phyloP scores from a whole-genome alignment of 768 basidiomycete genomes.

The Trametes meyenii region DNA sequence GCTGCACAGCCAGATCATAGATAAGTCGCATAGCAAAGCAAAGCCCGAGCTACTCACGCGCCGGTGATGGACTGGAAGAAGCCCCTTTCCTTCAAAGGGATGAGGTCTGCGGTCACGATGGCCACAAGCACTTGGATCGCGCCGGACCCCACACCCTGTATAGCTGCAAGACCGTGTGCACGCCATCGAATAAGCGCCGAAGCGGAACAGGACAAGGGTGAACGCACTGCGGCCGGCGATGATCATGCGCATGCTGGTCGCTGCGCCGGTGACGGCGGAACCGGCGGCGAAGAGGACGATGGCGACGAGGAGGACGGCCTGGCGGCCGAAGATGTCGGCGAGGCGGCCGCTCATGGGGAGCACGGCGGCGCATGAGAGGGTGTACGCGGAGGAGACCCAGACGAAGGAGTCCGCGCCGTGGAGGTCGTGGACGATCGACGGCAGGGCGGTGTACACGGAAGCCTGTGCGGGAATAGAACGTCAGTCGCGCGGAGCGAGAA shows the following conservation, averaged over 20 bases:
- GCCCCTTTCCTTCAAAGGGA: slow-evolving; percentile 31
- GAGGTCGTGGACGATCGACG: slow-evolving; percentile 25
- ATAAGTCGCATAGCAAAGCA: too few relatives aligned
- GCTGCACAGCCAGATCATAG: slow-evolving; percentile 16
- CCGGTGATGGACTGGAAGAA: slow-evolving; percentile 34
- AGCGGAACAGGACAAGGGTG: neutral
- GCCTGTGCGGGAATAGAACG: slow-evolving; percentile 5
- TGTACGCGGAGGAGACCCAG: slow-evolving; percentile 36
- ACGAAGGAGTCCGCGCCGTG: slow-evolving; percentile 32
- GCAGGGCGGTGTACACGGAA: slow-evolving; percentile 29
- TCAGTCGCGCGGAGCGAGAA: neutral
- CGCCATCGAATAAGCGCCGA: too few relatives aligned
- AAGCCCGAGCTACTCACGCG: slow-evolving; percentile 13
- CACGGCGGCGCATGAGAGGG: slow-evolving; percentile 39
- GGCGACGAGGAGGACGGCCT: slow-evolving; percentile 34
- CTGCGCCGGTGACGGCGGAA: slow-evolving; percentile 42
- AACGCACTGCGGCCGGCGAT: slow-evolving; percentile 39
- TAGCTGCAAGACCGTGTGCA: slow-evolving; percentile 4
- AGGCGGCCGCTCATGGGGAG: slow-evolving; percentile 39
- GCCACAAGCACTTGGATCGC: slow-evolving; percentile 26
- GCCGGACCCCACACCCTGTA: slow-evolving; percentile 32
- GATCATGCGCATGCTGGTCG: slow-evolving; percentile 42
- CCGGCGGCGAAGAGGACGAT: slow-evolving; percentile 43
- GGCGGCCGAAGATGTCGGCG: slow-evolving; percentile 40
- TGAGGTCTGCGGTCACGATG: slow-evolving; percentile 31